Conservation (phyloP, 2,329 filamentous ascomycete species). For the Sphaerostilbella broomeana region DNA sequence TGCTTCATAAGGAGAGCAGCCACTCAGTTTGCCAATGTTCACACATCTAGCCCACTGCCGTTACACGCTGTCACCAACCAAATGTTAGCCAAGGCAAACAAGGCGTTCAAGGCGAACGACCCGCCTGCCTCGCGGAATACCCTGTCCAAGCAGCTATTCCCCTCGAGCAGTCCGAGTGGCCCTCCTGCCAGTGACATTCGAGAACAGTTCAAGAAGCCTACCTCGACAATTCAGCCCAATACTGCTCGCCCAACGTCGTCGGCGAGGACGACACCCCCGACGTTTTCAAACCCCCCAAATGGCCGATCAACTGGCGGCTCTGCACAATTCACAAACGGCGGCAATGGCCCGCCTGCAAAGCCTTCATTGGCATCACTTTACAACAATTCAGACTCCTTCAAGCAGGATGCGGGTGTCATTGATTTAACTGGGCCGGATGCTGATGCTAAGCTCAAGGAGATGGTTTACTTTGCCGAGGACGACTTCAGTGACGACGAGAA, state of each 20-base stretch:
- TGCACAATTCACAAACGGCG: background rate
- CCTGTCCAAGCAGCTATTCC: slow-evolving; percentile 48
- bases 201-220: slow-evolving; percentile 43
- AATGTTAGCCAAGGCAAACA: slow-evolving; percentile 33
- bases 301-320: slow-evolving; percentile 27
- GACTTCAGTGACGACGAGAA: slow-evolving; percentile 83
- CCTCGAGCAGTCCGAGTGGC: slow-evolving; percentile 48
- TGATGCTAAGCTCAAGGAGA: slow-evolving; percentile 21
- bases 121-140: slow-evolving; percentile 27
- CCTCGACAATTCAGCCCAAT: slow-evolving; percentile 23
- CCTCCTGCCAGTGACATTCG: slow-evolving; percentile 42
- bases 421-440: slow-evolving; percentile 28
- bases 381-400: slow-evolving; percentile 43
- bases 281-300: slow-evolving; percentile 21
- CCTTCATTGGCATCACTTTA: slow-evolving; percentile 37
- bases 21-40: slow-evolving; percentile 21
- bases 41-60: slow-evolving; percentile 14
- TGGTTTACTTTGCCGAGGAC: slow-evolving; percentile 64
- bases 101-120: slow-evolving; percentile 33
- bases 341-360: slow-evolving; percentile 1
- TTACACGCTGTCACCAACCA: slow-evolving; percentile 18
- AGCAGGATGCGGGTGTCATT: slow-evolving; percentile 23
- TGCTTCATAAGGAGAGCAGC: slow-evolving; percentile 21
- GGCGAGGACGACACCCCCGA: slow-evolving; percentile 31
- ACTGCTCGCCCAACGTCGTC: slow-evolving; percentile 30